Base-by-base conservation (phyloP, 2,329 filamentous ascomycete genomes). In the Mycosphaerella arachidis region DNA sequence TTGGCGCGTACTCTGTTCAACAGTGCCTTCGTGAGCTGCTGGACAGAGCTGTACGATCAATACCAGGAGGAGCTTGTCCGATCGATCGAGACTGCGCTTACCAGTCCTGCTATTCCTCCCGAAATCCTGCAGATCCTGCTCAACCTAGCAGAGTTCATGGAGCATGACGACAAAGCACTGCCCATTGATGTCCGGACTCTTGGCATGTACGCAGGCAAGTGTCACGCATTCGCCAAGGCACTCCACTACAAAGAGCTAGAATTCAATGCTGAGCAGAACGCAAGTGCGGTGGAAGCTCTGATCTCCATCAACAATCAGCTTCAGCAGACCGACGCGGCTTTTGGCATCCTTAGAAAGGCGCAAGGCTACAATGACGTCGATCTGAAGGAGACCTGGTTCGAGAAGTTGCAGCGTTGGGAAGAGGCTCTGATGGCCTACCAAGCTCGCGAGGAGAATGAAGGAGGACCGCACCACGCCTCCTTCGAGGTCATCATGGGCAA, bases 251-350 rank as follows among this genome's bases (percentile, higher is more conserved):
- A 99, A 73, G 94, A 99, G 75, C 82, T 99, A 0, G 95, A 99
- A 72, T 99, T 99, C 74, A 85, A 97, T 60, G 93, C 97, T 67
- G 95, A 99, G 73, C 94, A 97, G 74, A 97, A 93, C 73, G 91
- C 92, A 18, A 91, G 90, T 59, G 92, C 93, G 2, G 94, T 99
- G 1, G 94, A 99, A 76, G 95, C 95, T 7, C 81, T 99, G 61
- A 99, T 99, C 69, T 94, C 93, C 64, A 99, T 99, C 79, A 99
- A 99, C 77, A 99, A 99, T 72, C 93, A 99, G 73, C 84, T 99
- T 6, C 94, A 99, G 74, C 94, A 99, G 74, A 97, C 94, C 82
- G 94, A 99, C 76, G 95, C 94, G 33, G 95, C 94, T 46, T 97
- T 99, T 68, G 94, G 94, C 75, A 99, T 99, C 62, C 81, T 99